A percentile compares a stretch with the other conserved stretches of the same genome.
These are phyloP conservation scores for Exutisphaerella laricina DNA, from an alignment of 2,329 filamentous ascomycete genomes.

Conservation along the genomic window DNA sequence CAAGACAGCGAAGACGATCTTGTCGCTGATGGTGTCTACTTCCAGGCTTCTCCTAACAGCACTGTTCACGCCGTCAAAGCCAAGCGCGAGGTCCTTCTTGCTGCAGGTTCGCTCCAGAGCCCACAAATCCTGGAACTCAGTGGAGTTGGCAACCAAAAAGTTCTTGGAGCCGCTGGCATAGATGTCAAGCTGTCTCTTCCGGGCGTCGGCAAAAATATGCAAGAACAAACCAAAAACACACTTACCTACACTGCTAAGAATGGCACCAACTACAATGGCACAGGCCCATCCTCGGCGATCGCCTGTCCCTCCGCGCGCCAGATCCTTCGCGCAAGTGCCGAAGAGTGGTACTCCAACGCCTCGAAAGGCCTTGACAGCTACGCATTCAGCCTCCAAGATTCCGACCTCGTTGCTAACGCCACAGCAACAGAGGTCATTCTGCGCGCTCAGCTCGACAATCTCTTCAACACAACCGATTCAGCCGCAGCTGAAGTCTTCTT, in stretches of 20 bases:
- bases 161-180: slow-evolving; percentile 28
- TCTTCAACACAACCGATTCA: slow-evolving; percentile 20
- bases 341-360: slow-evolving; percentile 24
- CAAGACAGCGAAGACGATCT: slow-evolving; percentile 6
- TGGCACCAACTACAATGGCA: slow-evolving; percentile 30
- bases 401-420: slow-evolving; percentile 25
- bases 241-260: slow-evolving; percentile 11
- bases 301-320: slow-evolving; percentile 35
- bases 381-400: slow-evolving; percentile 28
- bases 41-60: slow-evolving; percentile 17
- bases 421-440: slow-evolving; percentile 21
- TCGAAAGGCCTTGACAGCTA: no score
- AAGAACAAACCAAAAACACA: slow-evolving; percentile 20
- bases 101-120: slow-evolving; percentile 52
- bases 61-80: slow-evolving; percentile 22
- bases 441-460: slow-evolving; percentile 24
- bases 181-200: slow-evolving; percentile 3
- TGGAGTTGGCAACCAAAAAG: slow-evolving; percentile 46
- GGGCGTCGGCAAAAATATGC: slow-evolving; percentile 12
- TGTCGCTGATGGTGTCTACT: slow-evolving; percentile 19
- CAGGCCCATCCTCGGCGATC: slow-evolving; percentile 36
- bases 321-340: slow-evolving; percentile 32
- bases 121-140: slow-evolving; percentile 57
- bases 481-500: slow-evolving; percentile 36
- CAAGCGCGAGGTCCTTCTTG: slow-evolving; percentile 45